Base-by-base conservation (phyloP, 1,284 basidiomycete species). In the Volvariella volvacea region DNA sequence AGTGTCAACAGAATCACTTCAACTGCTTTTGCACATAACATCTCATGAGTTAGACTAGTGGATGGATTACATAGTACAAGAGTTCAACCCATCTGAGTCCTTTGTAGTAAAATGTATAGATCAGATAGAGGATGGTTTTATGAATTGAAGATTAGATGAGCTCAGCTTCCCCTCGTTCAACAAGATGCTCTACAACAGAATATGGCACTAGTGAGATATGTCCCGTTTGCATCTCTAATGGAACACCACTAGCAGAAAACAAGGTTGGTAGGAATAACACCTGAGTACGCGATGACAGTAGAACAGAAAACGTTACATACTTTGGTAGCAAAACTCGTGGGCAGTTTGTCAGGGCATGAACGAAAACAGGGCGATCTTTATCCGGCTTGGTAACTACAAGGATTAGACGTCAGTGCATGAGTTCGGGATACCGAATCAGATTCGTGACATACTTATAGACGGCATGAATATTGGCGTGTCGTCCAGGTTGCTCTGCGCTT, bases 391-490 rank as follows among this genome's bases (percentile, higher is more conserved):
- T 71, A 9, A 91, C 91, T 93, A 57, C 51, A 48, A 21, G 20
- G 6, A 40, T 31, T 22, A n/a, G n/a, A n/a, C n/a, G n/a, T n/a
- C 20, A 39, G 16, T 16, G 3, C 39, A 21, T n/a, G n/a, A n/a
- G n/a, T n/a, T n/a, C 12, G 43, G 28, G 4, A 6, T 30, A 38
- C n/a, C 37, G 40, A 16, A n/a, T 28, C 43, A 42, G 22, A 17
- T n/a, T 36, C n/a, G n/a, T n/a, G n/a, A 71, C 82, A 44, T 52
- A 91, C 89, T 72, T 87, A 94, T 94, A 0, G 78, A 74, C 21
- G 83, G 86, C 52, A 81, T 78, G 58, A 76, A 88, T 46, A 74
- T 74, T 44, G 70, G 71, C 9, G 73, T 70, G 51, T 94, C 90
- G 48, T 91, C 86, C 44, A 92, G 65, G 38, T 78, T 74, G 22